Percentiles rank a stretch among this genome's conserved stretches.
phyloP scores from a whole-genome alignment of 805 yeast genomes.

The Yueomyces sp. region DNA sequence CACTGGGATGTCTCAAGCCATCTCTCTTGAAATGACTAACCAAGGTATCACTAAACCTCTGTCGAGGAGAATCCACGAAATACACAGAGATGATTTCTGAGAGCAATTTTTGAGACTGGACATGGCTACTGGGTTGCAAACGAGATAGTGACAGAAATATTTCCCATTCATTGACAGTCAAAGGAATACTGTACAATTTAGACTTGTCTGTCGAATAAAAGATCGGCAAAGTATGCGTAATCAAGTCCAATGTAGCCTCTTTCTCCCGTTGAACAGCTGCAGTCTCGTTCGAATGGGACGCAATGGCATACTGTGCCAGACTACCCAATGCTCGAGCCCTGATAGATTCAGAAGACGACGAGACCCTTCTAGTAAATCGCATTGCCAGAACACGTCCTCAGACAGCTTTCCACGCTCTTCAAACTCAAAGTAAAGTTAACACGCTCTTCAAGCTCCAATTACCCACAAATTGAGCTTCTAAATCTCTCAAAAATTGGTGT shows the following conservation, averaged over 20 bases:
- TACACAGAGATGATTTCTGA: slow-evolving; percentile 32
- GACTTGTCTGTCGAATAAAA: slow-evolving; percentile 14
- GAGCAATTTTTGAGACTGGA: slow-evolving; percentile 28
- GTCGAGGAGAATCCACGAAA: slow-evolving; percentile 37
- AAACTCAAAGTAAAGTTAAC: too few species aligned
- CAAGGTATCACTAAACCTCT: slow-evolving; percentile 30
- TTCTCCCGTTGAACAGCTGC: not conserved
- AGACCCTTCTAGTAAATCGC: not conserved
- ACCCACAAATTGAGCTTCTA: too few species aligned
- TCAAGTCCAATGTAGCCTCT: slow-evolving; percentile 5
- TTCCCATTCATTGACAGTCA: slow-evolving; percentile 41
- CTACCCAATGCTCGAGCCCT: slow-evolving; percentile 16
- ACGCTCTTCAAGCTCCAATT: too few species aligned
- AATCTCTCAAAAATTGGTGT: too few species aligned
- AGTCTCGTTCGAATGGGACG: not conserved
- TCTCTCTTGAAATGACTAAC: slow-evolving; percentile 22
- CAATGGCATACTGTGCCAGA: slow-evolving; percentile 8
- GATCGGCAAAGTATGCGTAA: slow-evolving; percentile 17
- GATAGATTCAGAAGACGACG: slow-evolving; percentile 1
- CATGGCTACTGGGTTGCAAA: slow-evolving; percentile 20
- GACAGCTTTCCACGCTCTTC: too few species aligned
- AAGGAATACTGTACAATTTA: slow-evolving; percentile 26
- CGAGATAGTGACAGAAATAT: slow-evolving; percentile 38
- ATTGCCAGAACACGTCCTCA: not conserved
- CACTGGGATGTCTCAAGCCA: slow-evolving; percentile 27